Evolutionary conservation across 176 grass and related monocot genomes (phyloP), one percentile per base, ranked within the genome.

Genomic region (Aegilops sharonensis): DNA sequence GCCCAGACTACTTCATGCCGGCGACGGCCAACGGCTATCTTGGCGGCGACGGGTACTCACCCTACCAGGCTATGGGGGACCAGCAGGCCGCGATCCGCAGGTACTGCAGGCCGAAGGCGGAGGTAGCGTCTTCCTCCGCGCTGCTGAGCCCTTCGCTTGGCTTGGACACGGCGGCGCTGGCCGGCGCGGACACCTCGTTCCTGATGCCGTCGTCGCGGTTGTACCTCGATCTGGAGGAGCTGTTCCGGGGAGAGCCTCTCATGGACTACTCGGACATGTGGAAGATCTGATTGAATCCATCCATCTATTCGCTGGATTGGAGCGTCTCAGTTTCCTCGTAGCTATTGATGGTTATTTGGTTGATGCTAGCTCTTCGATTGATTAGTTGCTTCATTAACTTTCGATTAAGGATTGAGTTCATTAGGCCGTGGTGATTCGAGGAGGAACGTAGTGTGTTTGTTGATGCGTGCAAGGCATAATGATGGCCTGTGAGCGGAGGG

Each of bases 211-310:
- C 68, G 20, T 62, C 18, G 66, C 64, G 34, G 64, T 37, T 42
- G 23, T 81, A 47, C 83, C 13, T 7, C 63, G 88, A 81, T 47
- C 24, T 91, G 8, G 91, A 90, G 12, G 78, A 89, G 3, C 82
- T 87, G 2, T 79, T 1, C n/a, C 59, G 40, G 34, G 89, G 40
- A 34, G 89, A 85, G 37, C 61, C 76, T 0, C 17, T 47, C 66
- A 24, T 31, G 5, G 90, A 94, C 75, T 89, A 75, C 75, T 79
- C 88, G 72, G 25, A 20, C 91, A 91, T 87, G 32, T 91, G 86
- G 89, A 89, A 34, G 11, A 20, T 35, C 21, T 89, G 60, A 90
- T 39, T 9, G 31, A 8, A 17, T 24, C 69, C 84, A 34, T 42
- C 25, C 6, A 66, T 71, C 21, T 15, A 15, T 48, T 14, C 47